Evolutionary conservation across 1,284 basidiomycete species (phyloP), one percentile per base, ranked within the genome.

Genomic region (Leccinum griseonigrum): DNA sequence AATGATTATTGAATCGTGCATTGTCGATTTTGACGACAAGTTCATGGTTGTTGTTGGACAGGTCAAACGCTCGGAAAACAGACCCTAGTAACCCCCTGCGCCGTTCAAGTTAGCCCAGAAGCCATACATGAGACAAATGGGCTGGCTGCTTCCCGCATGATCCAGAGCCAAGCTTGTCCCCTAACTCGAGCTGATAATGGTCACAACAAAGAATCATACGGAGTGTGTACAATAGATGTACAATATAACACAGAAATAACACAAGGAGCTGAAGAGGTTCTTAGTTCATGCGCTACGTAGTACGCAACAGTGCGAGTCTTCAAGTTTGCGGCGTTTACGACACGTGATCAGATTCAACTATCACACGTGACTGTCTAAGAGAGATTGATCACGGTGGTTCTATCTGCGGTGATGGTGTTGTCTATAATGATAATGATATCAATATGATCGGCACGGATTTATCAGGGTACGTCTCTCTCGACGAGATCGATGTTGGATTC

Each of bases 381-480:
- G 32, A 29, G 28, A 29, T 7, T 32, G 31, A 4, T 62, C n/a
- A n/a, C n/a, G n/a, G n/a, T n/a, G n/a, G n/a, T n/a, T n/a, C n/a
- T n/a, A n/a, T n/a, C n/a, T n/a, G n/a, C n/a, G n/a, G n/a, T n/a
- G n/a, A n/a, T n/a, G n/a, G n/a, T n/a, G n/a, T n/a, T n/a, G n/a
- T n/a, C n/a, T n/a, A n/a, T n/a, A n/a, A n/a, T n/a, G n/a, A n/a
- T n/a, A n/a, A n/a, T n/a, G n/a, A n/a, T n/a, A n/a, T n/a, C n/a
- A n/a, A n/a, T n/a, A n/a, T n/a, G n/a, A n/a, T n/a, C n/a, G n/a
- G n/a, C 61, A 0, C 69, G 72, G 16, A 72, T 52, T 65, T 53
- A 74, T 13, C 72, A 71, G 1, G 64, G 69, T 4, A 73, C 67
- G 46, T 73, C 72, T 26, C 56, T 34, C 60, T 73, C 64, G 8